Percentiles rank a stretch among this genome's conserved stretches.
Conservation (phyloP, 768 basidiomycete genomes). For the Suillus plorans region DNA sequence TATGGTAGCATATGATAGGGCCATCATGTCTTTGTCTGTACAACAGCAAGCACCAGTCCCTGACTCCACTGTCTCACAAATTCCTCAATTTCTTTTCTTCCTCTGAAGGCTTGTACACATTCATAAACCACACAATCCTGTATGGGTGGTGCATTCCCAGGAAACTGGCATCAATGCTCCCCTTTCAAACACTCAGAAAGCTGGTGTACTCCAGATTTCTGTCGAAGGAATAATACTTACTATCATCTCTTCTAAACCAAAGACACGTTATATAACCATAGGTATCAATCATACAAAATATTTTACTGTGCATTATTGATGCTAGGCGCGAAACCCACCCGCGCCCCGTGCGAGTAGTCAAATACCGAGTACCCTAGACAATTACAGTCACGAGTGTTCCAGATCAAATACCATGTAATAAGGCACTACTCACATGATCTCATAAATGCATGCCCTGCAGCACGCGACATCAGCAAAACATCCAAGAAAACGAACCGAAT, state of each 20-base stretch:
- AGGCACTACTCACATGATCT: conserved; percentile 57
- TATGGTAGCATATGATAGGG: too few relatives aligned
- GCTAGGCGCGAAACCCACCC: conserved; percentile 60
- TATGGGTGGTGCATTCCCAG: background rate
- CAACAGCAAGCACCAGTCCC: too few relatives aligned
- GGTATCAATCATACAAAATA: background rate
- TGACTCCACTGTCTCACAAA: too few relatives aligned
- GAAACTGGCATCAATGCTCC: background rate
- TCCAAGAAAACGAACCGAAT: conserved; percentile 6
- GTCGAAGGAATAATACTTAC: background rate
- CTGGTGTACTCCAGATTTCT: background rate
- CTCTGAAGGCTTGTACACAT: too few relatives aligned
- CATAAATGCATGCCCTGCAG: conserved; percentile 55
- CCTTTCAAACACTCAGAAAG: background rate
- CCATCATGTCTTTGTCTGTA: too few relatives aligned
- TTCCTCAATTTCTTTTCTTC: too few relatives aligned
- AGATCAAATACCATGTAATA: conserved; percentile 3
- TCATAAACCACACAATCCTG: too few relatives aligned
- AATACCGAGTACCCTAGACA: conserved; percentile 57
- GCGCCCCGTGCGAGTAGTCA: conserved; percentile 53
- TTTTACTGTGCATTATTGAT: conserved; percentile 38
- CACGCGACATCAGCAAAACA: conserved; percentile 17
- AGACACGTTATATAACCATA: background rate
- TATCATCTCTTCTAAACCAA: background rate
- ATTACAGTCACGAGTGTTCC: background rate